Base-by-base conservation (phyloP, 1,284 basidiomycete species). In the Cutaneotrichosporon cyanovorans region DNA sequence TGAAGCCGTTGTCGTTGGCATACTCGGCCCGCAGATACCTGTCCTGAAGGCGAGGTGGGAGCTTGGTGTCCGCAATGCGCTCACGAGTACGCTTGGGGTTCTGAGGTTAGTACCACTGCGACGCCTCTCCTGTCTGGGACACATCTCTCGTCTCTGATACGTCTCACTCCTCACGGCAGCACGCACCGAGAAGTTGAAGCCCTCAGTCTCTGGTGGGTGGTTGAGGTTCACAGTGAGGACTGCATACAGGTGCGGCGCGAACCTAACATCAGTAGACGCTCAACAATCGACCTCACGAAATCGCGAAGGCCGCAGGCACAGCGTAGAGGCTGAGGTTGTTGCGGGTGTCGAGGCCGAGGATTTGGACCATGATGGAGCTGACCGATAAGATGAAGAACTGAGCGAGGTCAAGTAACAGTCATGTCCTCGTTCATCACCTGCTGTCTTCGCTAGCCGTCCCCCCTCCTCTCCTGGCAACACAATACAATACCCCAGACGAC, bases 61-160 rank as follows among this genome's bases (percentile, higher is more conserved):
- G 76, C 62, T 84, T 79, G 54, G 92, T 85, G n/a, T 84, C 86
- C 62, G 87, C 84, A 11, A 88, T 91, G 47, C 87, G 10, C 28
- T 44, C 86, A 67, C 95, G 95, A 60, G 93, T 86, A 64, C 92
- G 86, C 68, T 81, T 85, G 38, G 72, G 54, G 41, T 43, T 45
- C 54, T 56, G 37, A 6, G 15, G 40, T 50, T 11, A 49, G 42
- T 23, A 28, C n/a, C n/a, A n/a, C n/a, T n/a, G n/a, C n/a, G n/a
- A n/a, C n/a, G n/a, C n/a, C n/a, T n/a, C n/a, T n/a, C n/a, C n/a
- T n/a, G n/a, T n/a, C n/a, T n/a, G n/a, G n/a, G n/a, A n/a, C n/a
- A n/a, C n/a, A n/a, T n/a, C n/a, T n/a, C n/a, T n/a, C n/a, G n/a
- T n/a, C n/a, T n/a, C n/a, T n/a, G n/a, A n/a, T n/a, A n/a, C n/a